Evolutionary conservation across 2,329 filamentous ascomycete genomes (phyloP).

Genomic region (Pyrenophora tritici-repentis): DNA sequence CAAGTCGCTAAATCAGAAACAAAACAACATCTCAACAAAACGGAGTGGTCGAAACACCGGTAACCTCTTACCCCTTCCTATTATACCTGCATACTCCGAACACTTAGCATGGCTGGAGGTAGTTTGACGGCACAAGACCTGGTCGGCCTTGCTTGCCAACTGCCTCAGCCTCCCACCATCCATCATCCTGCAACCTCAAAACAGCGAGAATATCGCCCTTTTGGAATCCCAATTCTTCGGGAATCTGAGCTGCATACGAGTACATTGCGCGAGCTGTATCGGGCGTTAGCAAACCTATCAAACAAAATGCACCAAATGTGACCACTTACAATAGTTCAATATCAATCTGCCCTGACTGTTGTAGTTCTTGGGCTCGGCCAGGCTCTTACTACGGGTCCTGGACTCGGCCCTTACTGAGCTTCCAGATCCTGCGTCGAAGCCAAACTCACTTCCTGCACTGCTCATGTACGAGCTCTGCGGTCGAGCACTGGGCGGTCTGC

Average conservation of each 20-base stretch:
- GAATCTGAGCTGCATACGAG: conserved; percentile 90
- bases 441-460: conserved; percentile 35
- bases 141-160: conserved; percentile 64
- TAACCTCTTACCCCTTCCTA: not conserved
- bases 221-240: conserved; percentile 87
- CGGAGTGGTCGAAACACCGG: not conserved
- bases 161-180: conserved; percentile 98
- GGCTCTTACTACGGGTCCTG: conserved; percentile 74
- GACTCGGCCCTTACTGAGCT: conserved; percentile 46
- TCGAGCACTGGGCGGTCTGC: conserved; percentile 36
- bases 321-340: conserved; percentile 85
- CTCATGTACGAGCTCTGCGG: conserved; percentile 54
- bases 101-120: conserved; percentile 61
- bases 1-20: not conserved
- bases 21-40: not conserved
- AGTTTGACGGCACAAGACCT: conserved; percentile 70
- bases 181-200: conserved; percentile 90
- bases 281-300: not conserved
- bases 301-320: not conserved
- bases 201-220: conserved; percentile 93
- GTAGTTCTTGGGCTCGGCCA: conserved; percentile 83
- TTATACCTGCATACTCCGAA: not conserved
- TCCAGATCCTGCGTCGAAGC: conserved; percentile 28
- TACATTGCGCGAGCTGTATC: conserved; percentile 84
- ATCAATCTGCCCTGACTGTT: conserved; percentile 86